Evolutionary conservation across 1,284 basidiomycete genomes (phyloP).

Genomic region (Ceratobasidium sp.): DNA sequence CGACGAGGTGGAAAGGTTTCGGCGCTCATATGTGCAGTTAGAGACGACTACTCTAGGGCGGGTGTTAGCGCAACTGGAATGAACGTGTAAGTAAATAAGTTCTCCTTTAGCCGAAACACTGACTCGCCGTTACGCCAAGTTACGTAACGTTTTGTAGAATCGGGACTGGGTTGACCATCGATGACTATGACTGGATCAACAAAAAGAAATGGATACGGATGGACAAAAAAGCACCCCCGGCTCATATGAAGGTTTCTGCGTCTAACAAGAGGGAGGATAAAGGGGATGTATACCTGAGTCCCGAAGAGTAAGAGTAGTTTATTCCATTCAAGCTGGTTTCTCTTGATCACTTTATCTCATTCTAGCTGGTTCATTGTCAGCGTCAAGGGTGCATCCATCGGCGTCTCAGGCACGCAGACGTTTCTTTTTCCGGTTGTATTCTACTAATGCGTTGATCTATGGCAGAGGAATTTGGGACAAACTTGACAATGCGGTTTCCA

Average conservation of each 20-base stretch:
- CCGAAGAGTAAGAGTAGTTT: constrained; percentile 81
- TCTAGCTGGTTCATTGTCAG: constrained; percentile 87
- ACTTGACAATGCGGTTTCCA: constrained; percentile 89
- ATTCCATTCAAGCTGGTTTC: too few species aligned
- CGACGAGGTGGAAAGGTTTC: constrained; percentile 85
- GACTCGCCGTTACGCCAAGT: constrained; percentile 59
- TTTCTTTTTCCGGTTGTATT: neutral
- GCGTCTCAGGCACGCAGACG: constrained; percentile 69
- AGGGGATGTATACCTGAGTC: constrained; percentile 84
- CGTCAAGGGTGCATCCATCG: constrained; percentile 92
- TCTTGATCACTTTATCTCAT: too few species aligned
- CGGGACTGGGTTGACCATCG: constrained; percentile 86
- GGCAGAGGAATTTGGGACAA: constrained; percentile 78
- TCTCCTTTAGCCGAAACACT: neutral
- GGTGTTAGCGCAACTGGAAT: constrained; percentile 65
- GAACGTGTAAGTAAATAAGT: constrained; percentile 58
- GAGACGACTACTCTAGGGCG: constrained; percentile 71
- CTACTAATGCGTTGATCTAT: constrained; percentile 14
- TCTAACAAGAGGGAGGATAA: constrained; percentile 79
- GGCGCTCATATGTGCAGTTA: constrained; percentile 80
- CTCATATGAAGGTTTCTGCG: constrained; percentile 65
- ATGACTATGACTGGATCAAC: constrained; percentile 87
- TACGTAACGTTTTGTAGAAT: constrained; percentile 87
- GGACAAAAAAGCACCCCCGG: constrained; percentile 74
- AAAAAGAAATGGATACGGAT: constrained; percentile 80